These are phyloP conservation scores for Xylariaceae sp. DNA, from an alignment of 2,329 filamentous ascomycete genomes.

Conservation along the genomic window DNA sequence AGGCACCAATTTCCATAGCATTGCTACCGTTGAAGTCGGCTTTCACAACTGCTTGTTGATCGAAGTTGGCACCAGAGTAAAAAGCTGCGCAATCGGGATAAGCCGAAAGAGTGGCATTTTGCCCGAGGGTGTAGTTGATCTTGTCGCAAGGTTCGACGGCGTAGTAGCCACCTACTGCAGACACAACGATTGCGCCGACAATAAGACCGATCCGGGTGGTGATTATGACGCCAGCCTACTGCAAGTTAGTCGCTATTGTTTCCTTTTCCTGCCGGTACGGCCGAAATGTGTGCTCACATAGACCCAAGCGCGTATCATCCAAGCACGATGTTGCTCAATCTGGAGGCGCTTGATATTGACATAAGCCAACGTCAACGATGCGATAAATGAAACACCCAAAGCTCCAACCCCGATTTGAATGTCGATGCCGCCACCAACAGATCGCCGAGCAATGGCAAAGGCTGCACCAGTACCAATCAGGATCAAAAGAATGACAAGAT, in stretches of 20 bases:
- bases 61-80: constrained; percentile 25
- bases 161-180: constrained; percentile 23
- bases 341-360: constrained; percentile 56
- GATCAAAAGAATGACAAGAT: constrained; percentile 47
- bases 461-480: constrained; percentile 44
- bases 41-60: constrained; percentile 26
- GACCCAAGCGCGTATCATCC: constrained; percentile 58
- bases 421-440: constrained; percentile 46
- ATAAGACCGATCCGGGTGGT: constrained; percentile 48
- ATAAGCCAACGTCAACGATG: constrained; percentile 43
- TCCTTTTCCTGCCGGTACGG: not conserved
- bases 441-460: constrained; percentile 34
- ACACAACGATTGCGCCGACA: constrained; percentile 24
- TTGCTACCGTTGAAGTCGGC: constrained; percentile 31
- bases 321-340: constrained; percentile 59
- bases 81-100: constrained; percentile 45
- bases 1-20: constrained; percentile 35
- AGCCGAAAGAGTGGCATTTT: constrained; percentile 24
- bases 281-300: constrained; percentile 36
- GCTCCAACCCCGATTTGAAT: constrained; percentile 42
- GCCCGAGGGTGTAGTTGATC: constrained; percentile 38
- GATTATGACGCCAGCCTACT: constrained; percentile 45
- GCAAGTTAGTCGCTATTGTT: not conserved
- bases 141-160: constrained; percentile 42
- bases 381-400: constrained; percentile 41